Evolutionary conservation across 441 rosid species (phyloP).

Genomic region (Sinapis alba): DNA sequence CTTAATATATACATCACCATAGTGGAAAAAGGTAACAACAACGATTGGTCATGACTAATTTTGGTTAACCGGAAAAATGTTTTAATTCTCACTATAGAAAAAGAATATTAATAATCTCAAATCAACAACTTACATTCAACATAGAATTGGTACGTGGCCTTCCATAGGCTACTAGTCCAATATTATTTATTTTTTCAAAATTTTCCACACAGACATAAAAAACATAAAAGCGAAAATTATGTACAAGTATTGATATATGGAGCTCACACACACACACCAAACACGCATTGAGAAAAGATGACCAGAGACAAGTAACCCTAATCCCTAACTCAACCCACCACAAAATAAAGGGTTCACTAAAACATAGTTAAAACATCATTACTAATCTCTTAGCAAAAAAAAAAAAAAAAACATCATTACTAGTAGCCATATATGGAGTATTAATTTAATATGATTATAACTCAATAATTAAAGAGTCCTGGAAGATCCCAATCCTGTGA

Average conservation of each 20-base stretch:
- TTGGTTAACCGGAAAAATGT: slow-evolving; percentile 1
- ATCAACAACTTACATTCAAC: slow-evolving; percentile 14
- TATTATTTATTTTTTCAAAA: slow-evolving; percentile 21
- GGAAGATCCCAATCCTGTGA: slow-evolving; percentile 34
- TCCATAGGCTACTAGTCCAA: slow-evolving; percentile 15
- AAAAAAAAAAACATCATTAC: slow-evolving; percentile 28
- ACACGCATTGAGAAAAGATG: not conserved
- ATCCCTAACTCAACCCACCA: slow-evolving; percentile 26
- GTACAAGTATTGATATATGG: slow-evolving; percentile 35
- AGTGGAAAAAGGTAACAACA: not conserved
- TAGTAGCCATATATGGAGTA: not conserved
- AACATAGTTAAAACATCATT: slow-evolving; percentile 16
- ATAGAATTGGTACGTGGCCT: slow-evolving; percentile 8
- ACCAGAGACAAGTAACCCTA: slow-evolving; percentile 21
- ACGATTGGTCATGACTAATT: slow-evolving; percentile 17
- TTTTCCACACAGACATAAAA: not conserved
- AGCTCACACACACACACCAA: not conserved
- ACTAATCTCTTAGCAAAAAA: no score
- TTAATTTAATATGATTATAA: not conserved
- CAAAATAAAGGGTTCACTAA: slow-evolving; percentile 34
- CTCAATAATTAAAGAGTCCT: slow-evolving; percentile 32
- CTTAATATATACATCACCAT: not conserved
- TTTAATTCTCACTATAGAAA: not conserved
- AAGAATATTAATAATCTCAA: slow-evolving; percentile 6
- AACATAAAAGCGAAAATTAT: slow-evolving; percentile 2